Evolutionary conservation across 129 eudicot species (phyloP), one percentile per base, ranked within the genome.

Genomic region (Helianthus tuberosus): DNA sequence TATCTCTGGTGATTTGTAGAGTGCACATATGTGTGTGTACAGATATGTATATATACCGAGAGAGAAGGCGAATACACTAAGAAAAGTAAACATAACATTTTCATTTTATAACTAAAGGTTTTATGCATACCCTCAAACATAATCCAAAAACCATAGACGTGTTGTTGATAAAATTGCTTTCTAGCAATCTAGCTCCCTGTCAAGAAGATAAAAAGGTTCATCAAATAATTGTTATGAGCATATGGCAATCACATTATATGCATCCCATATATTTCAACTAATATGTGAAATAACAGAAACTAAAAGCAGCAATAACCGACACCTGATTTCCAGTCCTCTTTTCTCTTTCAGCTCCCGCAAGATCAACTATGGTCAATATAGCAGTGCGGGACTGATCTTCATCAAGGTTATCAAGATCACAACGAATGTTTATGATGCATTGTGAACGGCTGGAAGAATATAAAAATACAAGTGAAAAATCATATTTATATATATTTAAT

Each of bases 301-400:
- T 51, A 66, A 66, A 77, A 41, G 12, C 44, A 61, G 32, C 12
- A 44, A 49, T 2, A 39, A 32, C 8, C 5, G 36, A 47, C 65
- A 90, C 98, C 98, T 89, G 95, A 81, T 93, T 90, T 20, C 98
- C 96, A 0, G 96, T 93, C 74, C 71, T 86, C 80, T 86, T 93
- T 76, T 93, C 96, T 75, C 96, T 93, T 80, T 93, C 98, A 41
- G 98, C 96, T 44, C 96, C 98, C 23, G 96, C 98, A 76, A 93
- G 96, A 77, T 93, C 96, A 79, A 93, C 96, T 67, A 93, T 88
- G 36, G 96, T 93, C 85, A 93, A 81, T 29, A 79, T 16, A 46
- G 84, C 76, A 72, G 81, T 71, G 57, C 66, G 35, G 23, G 74
- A 66, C 27, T 71, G 81, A 63, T 84, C 85, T 57, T 65, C 89